These are phyloP conservation scores for Linanthus parryae DNA, from an alignment of 148 eudicot species.

Conservation along the genomic window DNA sequence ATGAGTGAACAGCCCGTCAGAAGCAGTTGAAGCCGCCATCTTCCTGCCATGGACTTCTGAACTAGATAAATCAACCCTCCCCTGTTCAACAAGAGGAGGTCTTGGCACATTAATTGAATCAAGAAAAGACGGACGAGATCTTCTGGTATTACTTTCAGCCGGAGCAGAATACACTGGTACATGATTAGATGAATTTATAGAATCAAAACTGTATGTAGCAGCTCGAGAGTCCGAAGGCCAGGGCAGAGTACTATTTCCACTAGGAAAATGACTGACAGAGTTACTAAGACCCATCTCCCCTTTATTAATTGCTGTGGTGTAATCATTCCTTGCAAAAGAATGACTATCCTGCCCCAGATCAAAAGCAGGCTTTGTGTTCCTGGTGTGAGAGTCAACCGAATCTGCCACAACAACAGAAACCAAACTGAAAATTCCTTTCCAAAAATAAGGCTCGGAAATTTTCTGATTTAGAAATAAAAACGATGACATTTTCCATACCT, in stretches of 20 bases:
- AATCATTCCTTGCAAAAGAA: conserved; percentile 13
- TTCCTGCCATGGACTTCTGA: conserved; percentile 25
- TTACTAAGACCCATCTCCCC: conserved; percentile 36
- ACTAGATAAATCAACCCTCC: conserved; percentile 17
- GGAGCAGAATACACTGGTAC: conserved; percentile 27
- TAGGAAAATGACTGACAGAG: conserved; percentile 20
- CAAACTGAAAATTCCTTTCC: neutral
- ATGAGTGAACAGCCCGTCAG: conserved; percentile 12
- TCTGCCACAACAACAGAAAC: conserved; percentile 23
- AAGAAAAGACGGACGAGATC: conserved; percentile 86
- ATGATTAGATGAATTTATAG: conserved; percentile 24
- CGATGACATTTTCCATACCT: conserved; percentile 11
- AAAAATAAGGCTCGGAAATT: neutral
- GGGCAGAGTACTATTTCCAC: conserved; percentile 21
- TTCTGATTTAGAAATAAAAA: neutral
- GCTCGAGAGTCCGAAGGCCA: conserved; percentile 40
- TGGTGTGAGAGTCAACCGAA: conserved; percentile 18
- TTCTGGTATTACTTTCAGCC: conserved; percentile 42
- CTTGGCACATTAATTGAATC: conserved; percentile 65
- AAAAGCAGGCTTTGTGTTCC: conserved; percentile 16
- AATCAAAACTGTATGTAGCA: conserved; percentile 28
- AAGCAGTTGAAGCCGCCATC: conserved; percentile 27
- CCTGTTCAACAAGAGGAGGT: conserved; percentile 32
- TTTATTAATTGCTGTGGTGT: conserved; percentile 20
- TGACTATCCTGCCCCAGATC: conserved; percentile 24